Evolutionary conservation across 2,329 filamentous ascomycete species (phyloP), one percentile per base, ranked within the genome.

Genomic region (Rutstroemia sydowiana): DNA sequence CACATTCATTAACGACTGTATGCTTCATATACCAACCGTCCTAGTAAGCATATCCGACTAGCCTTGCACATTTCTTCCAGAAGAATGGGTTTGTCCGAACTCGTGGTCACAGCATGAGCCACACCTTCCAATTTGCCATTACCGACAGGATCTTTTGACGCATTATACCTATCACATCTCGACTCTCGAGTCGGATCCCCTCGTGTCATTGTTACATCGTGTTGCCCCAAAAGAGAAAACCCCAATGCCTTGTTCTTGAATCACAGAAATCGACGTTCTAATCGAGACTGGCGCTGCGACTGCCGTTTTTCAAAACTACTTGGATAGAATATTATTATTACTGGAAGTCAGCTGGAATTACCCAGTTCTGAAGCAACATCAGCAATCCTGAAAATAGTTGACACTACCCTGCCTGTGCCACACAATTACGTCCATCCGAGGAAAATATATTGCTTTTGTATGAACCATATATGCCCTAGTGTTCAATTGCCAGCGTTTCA

Each of bases 101-200:
- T 57, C 54, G 47, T 60, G 58, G 59, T 57, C 59, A 60, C 56
- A 53, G 61, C 63, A 61, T 63, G 61, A 64, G 62, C 61, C 61
- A 65, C 59, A 61, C 47, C 37, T 59, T 57, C 53, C 43, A 53
- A 45, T 52, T 50, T 54, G 39, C 45, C 63, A 61, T 48, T 59
- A 54, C 58, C 57, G 52, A 59, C 58, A 54, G 52, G 34, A 54
- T 51, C 55, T 36, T 48, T 54, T 55, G 48, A 55, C 51, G 21
- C 36, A 52, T 45, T 45, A 50, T 55, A 59, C 52, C 57, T 58
- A 55, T 58, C 51, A 56, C 21, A 50, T 48, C 30, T 54, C 48
- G 44, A 53, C 45, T 53, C 53, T 45, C 39, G 28, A 23, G 51
- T 54, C 43, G 52, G 48, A 53, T 55, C 51, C 50, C 48, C 53